A percentile compares a stretch with the other conserved stretches of the same genome.
Conservation (phyloP, 331 rosid species). For the Telfairia occidentalis region DNA sequence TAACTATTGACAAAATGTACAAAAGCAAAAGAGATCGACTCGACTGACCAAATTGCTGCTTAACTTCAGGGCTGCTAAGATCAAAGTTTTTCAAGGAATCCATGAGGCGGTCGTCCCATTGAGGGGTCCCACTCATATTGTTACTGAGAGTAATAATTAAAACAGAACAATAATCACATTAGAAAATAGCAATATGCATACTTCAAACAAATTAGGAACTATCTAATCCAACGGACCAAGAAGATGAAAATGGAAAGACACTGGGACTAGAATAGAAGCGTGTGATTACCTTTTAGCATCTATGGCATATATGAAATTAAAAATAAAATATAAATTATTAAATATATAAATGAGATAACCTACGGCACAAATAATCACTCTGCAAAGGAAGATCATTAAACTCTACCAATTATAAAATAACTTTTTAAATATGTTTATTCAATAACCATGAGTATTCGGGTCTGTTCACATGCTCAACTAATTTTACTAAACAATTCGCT, state of each 20-base stretch:
- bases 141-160: slow-evolving; percentile 31
- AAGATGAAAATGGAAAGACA: neutral
- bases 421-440: neutral
- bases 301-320: neutral
- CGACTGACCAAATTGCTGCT: slow-evolving; percentile 88
- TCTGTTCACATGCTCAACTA: neutral
- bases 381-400: neutral
- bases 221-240: neutral
- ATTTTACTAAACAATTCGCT: neutral
- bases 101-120: slow-evolving; percentile 82
- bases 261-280: neutral
- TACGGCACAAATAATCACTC: neutral
- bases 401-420: neutral
- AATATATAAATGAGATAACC: neutral
- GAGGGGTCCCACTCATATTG: slow-evolving; percentile 69
- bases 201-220: neutral
- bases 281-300: neutral
- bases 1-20: neutral
- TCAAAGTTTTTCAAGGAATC: slow-evolving; percentile 89
- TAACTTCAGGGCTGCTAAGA: slow-evolving; percentile 87
- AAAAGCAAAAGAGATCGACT: neutral
- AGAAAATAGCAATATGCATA: neutral
- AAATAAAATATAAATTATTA: neutral
- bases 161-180: slow-evolving; percentile 8
- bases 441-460: neutral